Conservation (phyloP, 1,139 yeast genomes). For the Candida neerlandica region DNA sequence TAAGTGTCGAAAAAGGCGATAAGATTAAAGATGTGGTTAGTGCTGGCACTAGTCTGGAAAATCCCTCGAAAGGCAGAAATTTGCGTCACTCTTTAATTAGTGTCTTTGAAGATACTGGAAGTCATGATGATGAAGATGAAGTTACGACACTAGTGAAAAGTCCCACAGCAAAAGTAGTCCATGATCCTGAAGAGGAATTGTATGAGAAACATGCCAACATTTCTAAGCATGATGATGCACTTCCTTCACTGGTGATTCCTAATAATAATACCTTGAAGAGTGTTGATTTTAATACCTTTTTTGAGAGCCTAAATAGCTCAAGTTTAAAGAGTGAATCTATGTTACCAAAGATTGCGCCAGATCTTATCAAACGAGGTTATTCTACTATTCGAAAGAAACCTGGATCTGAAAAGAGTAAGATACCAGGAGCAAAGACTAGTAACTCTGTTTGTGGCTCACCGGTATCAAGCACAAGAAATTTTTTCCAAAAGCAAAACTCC, state of each 20-base stretch:
- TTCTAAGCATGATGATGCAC: background rate
- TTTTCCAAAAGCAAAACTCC: background rate
- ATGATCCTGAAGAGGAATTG: background rate
- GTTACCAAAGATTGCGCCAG: constrained; percentile 31
- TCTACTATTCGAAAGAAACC: constrained; percentile 28
- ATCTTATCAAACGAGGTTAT: constrained; percentile 26
- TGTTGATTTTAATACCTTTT: constrained; percentile 12
- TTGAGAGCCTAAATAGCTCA: constrained; percentile 12
- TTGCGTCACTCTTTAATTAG: constrained; percentile 17
- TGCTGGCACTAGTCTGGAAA: constrained; percentile 8
- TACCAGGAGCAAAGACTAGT: constrained; percentile 35
- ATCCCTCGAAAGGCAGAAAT: constrained; percentile 13
- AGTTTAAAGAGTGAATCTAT: constrained; percentile 13
- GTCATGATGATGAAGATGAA: constrained; percentile 25
- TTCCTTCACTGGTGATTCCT: background rate
- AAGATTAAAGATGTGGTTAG: constrained; percentile 28
- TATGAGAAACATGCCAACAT: background rate
- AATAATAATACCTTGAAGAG: background rate
- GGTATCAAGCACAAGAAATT: constrained; percentile 12
- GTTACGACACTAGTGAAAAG: constrained; percentile 12
- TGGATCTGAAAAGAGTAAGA: constrained; percentile 18
- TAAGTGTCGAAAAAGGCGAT: constrained; percentile 37
- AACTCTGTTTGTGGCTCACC: constrained; percentile 38
- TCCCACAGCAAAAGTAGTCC: constrained; percentile 6
- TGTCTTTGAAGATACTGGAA: constrained; percentile 18